Percentiles rank a stretch among this genome's conserved stretches.
Conservation (phyloP, 2,329 filamentous ascomycete genomes). For the Fonsecaea multimorphosa region DNA sequence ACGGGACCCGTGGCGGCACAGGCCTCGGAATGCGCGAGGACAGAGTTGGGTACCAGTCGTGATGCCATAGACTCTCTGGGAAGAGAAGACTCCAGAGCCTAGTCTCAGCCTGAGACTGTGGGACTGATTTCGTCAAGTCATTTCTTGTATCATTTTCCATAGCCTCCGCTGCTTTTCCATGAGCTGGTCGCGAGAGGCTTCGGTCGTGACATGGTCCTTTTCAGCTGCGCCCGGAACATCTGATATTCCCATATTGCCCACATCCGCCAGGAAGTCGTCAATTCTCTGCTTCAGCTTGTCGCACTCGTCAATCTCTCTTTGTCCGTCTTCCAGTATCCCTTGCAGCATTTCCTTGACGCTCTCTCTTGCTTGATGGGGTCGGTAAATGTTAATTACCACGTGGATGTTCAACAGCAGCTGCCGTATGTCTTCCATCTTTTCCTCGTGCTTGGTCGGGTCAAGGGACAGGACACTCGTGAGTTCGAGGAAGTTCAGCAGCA, state of each 20-base stretch:
- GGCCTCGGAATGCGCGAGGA: background rate
- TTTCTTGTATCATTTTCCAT: slow-evolving; percentile 50
- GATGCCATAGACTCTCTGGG: background rate
- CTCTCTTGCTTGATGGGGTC: slow-evolving; percentile 90
- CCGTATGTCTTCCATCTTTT: slow-evolving; percentile 77
- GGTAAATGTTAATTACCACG: slow-evolving; percentile 90
- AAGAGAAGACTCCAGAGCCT: background rate
- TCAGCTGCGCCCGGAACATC: slow-evolving; percentile 22
- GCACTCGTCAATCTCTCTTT: slow-evolving; percentile 78
- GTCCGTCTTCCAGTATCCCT: slow-evolving; percentile 74
- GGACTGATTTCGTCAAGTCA: slow-evolving; percentile 31
- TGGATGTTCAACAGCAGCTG: slow-evolving; percentile 90
- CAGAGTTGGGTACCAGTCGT: background rate
- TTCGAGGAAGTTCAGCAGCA: slow-evolving; percentile 88
- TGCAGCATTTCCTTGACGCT: slow-evolving; percentile 88
- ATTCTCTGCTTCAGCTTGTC: slow-evolving; percentile 74
- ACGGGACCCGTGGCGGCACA: background rate
- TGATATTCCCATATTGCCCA: slow-evolving; percentile 28
- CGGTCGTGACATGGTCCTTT: slow-evolving; percentile 4
- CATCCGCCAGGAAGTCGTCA: slow-evolving; percentile 49
- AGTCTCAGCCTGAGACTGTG: background rate
- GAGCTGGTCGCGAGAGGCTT: slow-evolving; percentile 38
- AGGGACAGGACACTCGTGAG: slow-evolving; percentile 73
- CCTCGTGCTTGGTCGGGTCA: slow-evolving; percentile 57
- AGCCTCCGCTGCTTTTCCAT: slow-evolving; percentile 45